phyloP scores from a whole-genome alignment of 768 basidiomycete species.

The Suillus cothurnatus region DNA sequence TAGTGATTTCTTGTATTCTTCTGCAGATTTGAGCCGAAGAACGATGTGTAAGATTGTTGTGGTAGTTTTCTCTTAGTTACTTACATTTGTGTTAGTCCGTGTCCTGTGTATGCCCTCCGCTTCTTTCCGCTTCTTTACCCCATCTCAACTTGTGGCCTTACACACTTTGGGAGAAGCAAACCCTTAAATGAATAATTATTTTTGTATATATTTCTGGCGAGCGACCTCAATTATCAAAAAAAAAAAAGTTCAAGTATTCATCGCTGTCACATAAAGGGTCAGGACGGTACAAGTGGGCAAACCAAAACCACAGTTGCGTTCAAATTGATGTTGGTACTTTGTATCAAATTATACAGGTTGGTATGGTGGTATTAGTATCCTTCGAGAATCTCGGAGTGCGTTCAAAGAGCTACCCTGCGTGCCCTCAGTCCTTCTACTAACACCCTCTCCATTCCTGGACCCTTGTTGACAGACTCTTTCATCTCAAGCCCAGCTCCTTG shows the following conservation, averaged over 20 bases:
- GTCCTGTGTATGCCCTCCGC: background rate
- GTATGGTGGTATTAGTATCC: background rate
- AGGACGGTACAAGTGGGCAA: background rate
- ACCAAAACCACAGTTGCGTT: background rate
- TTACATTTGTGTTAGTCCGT: background rate
- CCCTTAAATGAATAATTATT: background rate
- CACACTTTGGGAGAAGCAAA: background rate
- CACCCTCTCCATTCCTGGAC: conserved; percentile 50
- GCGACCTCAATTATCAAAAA: no score
- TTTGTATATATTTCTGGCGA: background rate
- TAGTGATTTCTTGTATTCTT: background rate
- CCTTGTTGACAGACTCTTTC: conserved; percentile 38
- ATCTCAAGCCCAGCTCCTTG: conserved; percentile 48
- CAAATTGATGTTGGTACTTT: background rate
- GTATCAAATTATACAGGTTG: background rate
- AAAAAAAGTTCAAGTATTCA: background rate
- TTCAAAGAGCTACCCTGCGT: conserved; percentile 6
- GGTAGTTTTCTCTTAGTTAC: background rate
- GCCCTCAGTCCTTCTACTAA: conserved; percentile 23
- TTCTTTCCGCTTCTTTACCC: background rate
- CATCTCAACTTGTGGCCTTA: background rate
- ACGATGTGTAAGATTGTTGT: background rate
- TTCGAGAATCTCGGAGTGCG: background rate
- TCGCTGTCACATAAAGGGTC: no score
- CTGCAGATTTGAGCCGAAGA: background rate